phyloP scores from a whole-genome alignment of 805 yeast species.

The Wickerhamomyces canadensis region DNA sequence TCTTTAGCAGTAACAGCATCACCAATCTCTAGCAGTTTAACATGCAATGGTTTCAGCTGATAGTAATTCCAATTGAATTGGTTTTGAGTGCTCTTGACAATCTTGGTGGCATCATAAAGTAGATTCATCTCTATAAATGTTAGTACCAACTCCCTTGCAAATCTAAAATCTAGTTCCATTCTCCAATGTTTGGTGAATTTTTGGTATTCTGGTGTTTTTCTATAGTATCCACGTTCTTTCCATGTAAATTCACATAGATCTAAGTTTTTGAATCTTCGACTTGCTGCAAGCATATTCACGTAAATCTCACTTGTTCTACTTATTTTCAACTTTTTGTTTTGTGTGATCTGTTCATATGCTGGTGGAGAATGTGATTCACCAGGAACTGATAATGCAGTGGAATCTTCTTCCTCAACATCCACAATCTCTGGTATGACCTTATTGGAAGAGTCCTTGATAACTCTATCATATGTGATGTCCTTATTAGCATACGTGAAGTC shows the following conservation, averaged over 20 bases:
- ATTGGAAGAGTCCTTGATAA: neutral
- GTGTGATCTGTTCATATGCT: constrained; percentile 6
- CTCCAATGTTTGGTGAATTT: constrained; percentile 30
- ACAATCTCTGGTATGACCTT: no score
- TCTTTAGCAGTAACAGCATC: constrained; percentile 29
- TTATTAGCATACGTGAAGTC: constrained; percentile 29
- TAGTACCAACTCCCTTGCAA: constrained; percentile 68
- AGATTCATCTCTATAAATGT: constrained; percentile 50
- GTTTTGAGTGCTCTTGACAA: constrained; percentile 60
- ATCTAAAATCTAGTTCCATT: constrained; percentile 50
- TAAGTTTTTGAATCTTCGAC: constrained; percentile 47
- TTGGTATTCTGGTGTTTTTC: constrained; percentile 51
- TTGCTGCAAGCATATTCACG: constrained; percentile 38
- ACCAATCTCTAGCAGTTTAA: constrained; percentile 37
- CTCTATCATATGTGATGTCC: constrained; percentile 7
- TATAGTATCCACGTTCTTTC: constrained; percentile 71
- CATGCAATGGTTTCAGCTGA: constrained; percentile 37
- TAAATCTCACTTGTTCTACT: constrained; percentile 18
- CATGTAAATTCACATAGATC: constrained; percentile 63
- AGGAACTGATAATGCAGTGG: no score
- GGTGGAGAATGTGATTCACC: constrained; percentile 12
- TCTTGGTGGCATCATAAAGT: constrained; percentile 63
- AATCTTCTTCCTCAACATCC: neutral
- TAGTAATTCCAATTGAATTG: constrained; percentile 65
- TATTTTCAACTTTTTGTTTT: constrained; percentile 7